Evolutionary conservation across 2,329 filamentous ascomycete genomes (phyloP).

Genomic region (Apiospora pterosperma): DNA sequence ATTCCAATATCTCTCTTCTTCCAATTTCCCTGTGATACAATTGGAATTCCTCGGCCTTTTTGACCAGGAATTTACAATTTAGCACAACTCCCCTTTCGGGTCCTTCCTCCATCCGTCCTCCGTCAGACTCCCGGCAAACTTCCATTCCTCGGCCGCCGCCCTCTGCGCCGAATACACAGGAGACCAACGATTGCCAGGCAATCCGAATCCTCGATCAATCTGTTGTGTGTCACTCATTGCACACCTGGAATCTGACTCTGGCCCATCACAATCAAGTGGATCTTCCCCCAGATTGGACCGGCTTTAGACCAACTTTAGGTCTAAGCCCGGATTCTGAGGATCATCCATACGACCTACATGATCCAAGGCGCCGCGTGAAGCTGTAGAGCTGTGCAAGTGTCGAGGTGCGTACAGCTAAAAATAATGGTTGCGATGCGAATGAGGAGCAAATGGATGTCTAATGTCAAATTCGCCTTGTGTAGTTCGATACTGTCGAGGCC

Average conservation of each 20-base stretch:
- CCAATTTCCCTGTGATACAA: slow-evolving; percentile 18
- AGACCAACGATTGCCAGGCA: slow-evolving; percentile 21
- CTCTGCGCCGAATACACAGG: slow-evolving; percentile 14
- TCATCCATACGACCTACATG: slow-evolving; percentile 28
- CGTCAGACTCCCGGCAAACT: slow-evolving; percentile 5
- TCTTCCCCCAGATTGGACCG: slow-evolving; percentile 25
- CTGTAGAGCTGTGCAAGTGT: slow-evolving; percentile 30
- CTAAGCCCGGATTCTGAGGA: slow-evolving; percentile 30
- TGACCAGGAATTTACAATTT: slow-evolving; percentile 22
- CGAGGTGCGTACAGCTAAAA: slow-evolving; percentile 25
- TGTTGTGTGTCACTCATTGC: slow-evolving; percentile 23
- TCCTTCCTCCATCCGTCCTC: slow-evolving; percentile 8
- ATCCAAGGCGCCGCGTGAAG: slow-evolving; percentile 23
- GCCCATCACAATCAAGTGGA: slow-evolving; percentile 29
- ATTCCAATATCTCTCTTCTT: slow-evolving; percentile 19
- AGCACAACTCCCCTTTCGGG: slow-evolving; percentile 20
- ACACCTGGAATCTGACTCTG: slow-evolving; percentile 30
- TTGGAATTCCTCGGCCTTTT: slow-evolving; percentile 29
- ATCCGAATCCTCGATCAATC: slow-evolving; percentile 20
- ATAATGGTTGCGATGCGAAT: not conserved
- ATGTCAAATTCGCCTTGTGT: slow-evolving; percentile 23
- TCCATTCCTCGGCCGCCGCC: slow-evolving; percentile 27
- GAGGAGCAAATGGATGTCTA: slow-evolving; percentile 18
- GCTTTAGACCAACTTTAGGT: slow-evolving; percentile 28
- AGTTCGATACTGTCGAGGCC: slow-evolving; percentile 41